phyloP scores from a whole-genome alignment of 441 rosid genomes.

The Bocquillonia castaneifolia region DNA sequence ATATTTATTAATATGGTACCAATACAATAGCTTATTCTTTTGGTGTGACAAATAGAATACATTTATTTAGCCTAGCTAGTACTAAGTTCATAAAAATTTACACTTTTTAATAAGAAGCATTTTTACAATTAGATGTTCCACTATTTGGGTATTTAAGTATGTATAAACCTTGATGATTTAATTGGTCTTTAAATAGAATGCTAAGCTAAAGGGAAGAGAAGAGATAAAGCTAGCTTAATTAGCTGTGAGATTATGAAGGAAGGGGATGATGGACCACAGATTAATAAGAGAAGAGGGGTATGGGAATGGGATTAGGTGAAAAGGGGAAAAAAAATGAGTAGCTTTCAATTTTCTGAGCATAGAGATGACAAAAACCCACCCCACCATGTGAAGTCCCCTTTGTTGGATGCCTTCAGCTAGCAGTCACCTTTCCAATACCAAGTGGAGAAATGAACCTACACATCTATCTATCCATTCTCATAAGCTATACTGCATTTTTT shows the following conservation, averaged over 20 bases:
- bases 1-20: no score
- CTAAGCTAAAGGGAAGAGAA: neutral
- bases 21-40: no score
- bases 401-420: constrained; percentile 33
- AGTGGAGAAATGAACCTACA: constrained; percentile 21
- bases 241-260: no score
- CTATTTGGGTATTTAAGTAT: neutral
- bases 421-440: constrained; percentile 28
- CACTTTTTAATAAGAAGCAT: no score
- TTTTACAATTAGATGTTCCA: no score
- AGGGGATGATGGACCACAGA: constrained; percentile 30
- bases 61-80: no score
- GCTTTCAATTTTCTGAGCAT: constrained; percentile 22
- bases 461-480: neutral
- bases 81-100: no score
- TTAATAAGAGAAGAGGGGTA: constrained; percentile 9
- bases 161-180: neutral
- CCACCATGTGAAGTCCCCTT: constrained; percentile 39
- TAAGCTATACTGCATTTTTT: neutral
- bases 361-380: constrained; percentile 25
- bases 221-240: neutral
- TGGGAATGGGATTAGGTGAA: constrained; percentile 21
- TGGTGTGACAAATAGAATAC: no score
- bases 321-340: constrained; percentile 10
- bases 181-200: constrained; percentile 1